phyloP scores from a whole-genome alignment of 768 basidiomycete genomes.

The Nevesoporus exiguus region DNA sequence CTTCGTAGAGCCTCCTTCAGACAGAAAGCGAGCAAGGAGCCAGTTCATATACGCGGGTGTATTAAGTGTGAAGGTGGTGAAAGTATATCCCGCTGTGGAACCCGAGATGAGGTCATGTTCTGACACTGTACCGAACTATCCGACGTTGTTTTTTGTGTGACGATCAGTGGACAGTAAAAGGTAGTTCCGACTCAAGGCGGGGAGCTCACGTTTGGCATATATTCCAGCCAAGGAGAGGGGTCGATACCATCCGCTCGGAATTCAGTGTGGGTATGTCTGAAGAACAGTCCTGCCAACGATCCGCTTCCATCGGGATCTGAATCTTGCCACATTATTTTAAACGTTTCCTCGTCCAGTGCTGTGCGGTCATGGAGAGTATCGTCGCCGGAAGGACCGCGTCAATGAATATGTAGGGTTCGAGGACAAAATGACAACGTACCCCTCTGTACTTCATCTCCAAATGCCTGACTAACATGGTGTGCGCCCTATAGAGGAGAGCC shows the following conservation, averaged over 20 bases:
- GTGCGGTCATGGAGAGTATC: neutral
- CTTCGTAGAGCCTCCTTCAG: conserved; percentile 57
- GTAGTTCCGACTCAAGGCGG: neutral
- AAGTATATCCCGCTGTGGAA: conserved; percentile 50
- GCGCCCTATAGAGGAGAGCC: conserved; percentile 54
- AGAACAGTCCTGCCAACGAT: conserved; percentile 57
- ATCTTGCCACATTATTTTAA: conserved; percentile 70
- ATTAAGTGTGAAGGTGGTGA: conserved; percentile 70
- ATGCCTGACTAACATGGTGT: conserved; percentile 65
- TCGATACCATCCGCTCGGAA: conserved; percentile 44
- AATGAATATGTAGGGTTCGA: neutral
- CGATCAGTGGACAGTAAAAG: neutral
- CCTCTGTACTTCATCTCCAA: conserved; percentile 49
- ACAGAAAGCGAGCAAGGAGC: conserved; percentile 55
- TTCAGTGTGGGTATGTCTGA: conserved; percentile 61
- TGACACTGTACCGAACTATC: conserved; percentile 37
- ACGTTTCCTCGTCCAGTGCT: conserved; percentile 73
- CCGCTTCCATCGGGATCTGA: conserved; percentile 50
- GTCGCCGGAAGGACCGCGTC: neutral
- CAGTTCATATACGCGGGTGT: conserved; percentile 60
- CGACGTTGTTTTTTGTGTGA: neutral
- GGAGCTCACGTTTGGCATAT: conserved; percentile 51
- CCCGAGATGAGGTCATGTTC: conserved; percentile 39
- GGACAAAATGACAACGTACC: conserved; percentile 35
- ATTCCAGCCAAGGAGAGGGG: conserved; percentile 35